These are phyloP conservation scores for Hypoxylon sp. DNA, from an alignment of 2,329 filamentous ascomycete genomes.

Conservation along the genomic window DNA sequence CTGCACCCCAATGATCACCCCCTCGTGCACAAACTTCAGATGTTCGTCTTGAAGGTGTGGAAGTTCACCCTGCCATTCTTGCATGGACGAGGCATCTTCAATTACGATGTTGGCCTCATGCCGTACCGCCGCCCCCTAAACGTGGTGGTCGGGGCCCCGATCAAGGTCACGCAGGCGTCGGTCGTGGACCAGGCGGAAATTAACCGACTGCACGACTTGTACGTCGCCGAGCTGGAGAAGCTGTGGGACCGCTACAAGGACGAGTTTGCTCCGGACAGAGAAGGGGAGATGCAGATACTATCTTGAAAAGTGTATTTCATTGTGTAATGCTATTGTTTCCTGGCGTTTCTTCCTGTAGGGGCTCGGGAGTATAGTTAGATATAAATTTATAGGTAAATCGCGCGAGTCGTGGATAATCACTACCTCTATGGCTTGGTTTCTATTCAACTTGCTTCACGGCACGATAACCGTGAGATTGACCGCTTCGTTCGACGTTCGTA, in stretches of 20 bases:
- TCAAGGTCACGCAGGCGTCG: constrained; percentile 69
- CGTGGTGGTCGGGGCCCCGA: constrained; percentile 86
- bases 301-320: constrained; percentile 31
- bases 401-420: constrained; percentile 1
- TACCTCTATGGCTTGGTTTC: too few relatives aligned
- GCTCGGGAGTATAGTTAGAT: constrained; percentile 2
- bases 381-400: constrained; percentile 7
- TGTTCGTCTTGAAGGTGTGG: constrained; percentile 83
- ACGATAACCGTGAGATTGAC: too few relatives aligned
- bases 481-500: too few relatives aligned
- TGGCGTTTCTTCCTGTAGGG: constrained; percentile 7
- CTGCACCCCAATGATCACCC: constrained; percentile 80
- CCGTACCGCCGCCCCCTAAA: constrained; percentile 89
- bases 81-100: constrained; percentile 91
- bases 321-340: constrained; percentile 1
- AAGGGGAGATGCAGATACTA: constrained; percentile 73
- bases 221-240: constrained; percentile 76
- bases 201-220: constrained; percentile 79
- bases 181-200: constrained; percentile 79
- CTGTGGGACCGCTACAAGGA: constrained; percentile 84
- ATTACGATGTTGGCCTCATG: constrained; percentile 97
- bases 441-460: constrained; percentile 1
- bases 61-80: constrained; percentile 94
- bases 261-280: constrained; percentile 70
- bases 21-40: constrained; percentile 79